Percentiles rank a stretch among this genome's conserved stretches.
Conservation (phyloP, 192 early-diverging fungal species). For the Backusella liffmaniae region DNA sequence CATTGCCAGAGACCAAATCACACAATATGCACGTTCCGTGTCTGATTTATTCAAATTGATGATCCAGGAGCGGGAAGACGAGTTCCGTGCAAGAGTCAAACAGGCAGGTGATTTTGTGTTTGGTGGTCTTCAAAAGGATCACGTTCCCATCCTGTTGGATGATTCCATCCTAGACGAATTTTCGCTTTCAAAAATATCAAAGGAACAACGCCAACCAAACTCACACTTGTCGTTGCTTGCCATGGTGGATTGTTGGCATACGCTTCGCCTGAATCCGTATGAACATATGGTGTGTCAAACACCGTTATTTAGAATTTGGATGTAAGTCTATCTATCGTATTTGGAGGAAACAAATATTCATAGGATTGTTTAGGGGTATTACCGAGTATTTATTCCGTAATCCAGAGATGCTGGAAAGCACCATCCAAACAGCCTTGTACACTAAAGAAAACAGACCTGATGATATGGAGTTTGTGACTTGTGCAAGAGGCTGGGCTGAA, state of each 20-base stretch:
- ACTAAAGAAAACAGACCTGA: constrained; percentile 73
- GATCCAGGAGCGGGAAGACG: constrained; percentile 80
- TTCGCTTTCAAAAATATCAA: constrained; percentile 81
- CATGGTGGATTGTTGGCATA: constrained; percentile 94
- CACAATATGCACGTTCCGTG: constrained; percentile 87
- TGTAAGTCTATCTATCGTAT: constrained; percentile 41
- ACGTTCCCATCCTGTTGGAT: constrained; percentile 70
- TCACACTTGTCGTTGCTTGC: constrained; percentile 93
- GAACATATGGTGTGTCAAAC: constrained; percentile 96
- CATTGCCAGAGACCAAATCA: constrained; percentile 77
- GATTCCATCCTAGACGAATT: constrained; percentile 84
- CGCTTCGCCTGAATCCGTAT: constrained; percentile 83
- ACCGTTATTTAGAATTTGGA: constrained; percentile 89
- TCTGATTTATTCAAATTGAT: constrained; percentile 92
- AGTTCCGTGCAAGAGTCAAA: constrained; percentile 73
- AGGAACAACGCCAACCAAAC: constrained; percentile 70
- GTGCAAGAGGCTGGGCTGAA: constrained; percentile 91
- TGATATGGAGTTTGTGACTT: constrained; percentile 91
- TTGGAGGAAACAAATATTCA: background rate
- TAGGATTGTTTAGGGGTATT: constrained; percentile 66
- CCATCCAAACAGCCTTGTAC: constrained; percentile 80
- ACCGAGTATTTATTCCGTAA: constrained; percentile 91
- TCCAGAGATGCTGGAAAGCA: constrained; percentile 77
- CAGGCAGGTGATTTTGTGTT: constrained; percentile 87
- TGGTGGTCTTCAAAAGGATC: constrained; percentile 58